Percentiles rank a stretch among this genome's conserved stretches.
These are phyloP conservation scores for Hirsutella rhossiliensis DNA, from an alignment of 2,329 filamentous ascomycete genomes.

Conservation along the genomic window DNA sequence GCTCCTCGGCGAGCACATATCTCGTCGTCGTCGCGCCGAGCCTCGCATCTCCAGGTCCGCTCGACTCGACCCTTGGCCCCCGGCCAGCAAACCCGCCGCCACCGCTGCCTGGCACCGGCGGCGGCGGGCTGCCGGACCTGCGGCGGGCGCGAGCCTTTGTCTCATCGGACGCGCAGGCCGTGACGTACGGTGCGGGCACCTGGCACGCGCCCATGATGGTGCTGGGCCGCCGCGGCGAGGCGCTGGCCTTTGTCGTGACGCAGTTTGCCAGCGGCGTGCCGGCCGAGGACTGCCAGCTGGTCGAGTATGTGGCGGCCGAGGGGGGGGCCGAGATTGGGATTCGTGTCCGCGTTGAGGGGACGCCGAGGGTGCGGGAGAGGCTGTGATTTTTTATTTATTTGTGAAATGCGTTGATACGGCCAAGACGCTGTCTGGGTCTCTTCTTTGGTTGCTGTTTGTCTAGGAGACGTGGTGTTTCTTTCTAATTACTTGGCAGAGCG, in stretches of 20 bases:
- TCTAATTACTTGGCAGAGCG: too few relatives aligned
- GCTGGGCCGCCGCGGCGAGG: conserved; percentile 43
- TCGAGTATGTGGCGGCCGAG: conserved; percentile 26
- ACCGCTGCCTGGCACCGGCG: conserved; percentile 16
- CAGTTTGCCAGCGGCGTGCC: conserved; percentile 79
- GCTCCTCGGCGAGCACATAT: conserved; percentile 42
- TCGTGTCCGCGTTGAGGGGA: conserved; percentile 25
- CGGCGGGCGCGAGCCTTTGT: conserved; percentile 62
- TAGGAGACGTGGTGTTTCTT: too few relatives aligned
- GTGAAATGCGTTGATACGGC: too few relatives aligned
- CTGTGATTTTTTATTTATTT: neutral
- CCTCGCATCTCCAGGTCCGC: conserved; percentile 38
- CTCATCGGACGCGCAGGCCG: conserved; percentile 65
- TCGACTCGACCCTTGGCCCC: too few relatives aligned
- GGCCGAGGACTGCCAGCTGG: conserved; percentile 81
- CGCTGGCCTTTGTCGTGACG: conserved; percentile 77
- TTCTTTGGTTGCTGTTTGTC: too few relatives aligned
- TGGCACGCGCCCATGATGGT: conserved; percentile 97
- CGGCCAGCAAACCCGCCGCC: too few relatives aligned
- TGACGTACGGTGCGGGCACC: conserved; percentile 84
- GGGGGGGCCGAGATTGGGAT: conserved; percentile 9
- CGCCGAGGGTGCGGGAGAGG: conserved; percentile 15
- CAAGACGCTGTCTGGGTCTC: too few relatives aligned
- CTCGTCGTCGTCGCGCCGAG: conserved; percentile 85
- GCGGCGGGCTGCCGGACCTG: conserved; percentile 60